Evolutionary conservation across 371 early-diverging fungal genomes (phyloP).

Genomic region (Entomophthora muscae): DNA sequence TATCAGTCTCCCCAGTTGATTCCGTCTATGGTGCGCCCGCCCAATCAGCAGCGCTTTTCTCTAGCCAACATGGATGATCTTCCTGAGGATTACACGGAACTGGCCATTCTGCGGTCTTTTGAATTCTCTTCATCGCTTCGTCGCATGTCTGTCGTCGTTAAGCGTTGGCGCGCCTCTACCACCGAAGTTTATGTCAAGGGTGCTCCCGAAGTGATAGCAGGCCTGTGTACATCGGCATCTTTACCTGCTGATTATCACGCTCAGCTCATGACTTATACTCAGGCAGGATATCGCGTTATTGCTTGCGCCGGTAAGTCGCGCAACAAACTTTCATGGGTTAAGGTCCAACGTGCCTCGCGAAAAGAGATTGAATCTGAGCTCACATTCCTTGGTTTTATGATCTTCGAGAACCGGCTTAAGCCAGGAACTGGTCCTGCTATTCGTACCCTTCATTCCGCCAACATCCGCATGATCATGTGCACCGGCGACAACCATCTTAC

Average conservation of each 20-base stretch:
- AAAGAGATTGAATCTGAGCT: constrained; percentile 73
- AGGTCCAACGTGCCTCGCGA: constrained; percentile 63
- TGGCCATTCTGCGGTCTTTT: constrained; percentile 83
- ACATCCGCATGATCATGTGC: constrained; percentile 92
- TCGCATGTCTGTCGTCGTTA: constrained; percentile 91
- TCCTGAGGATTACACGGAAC: constrained; percentile 29
- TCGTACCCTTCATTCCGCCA: constrained; percentile 66
- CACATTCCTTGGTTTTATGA: constrained; percentile 84
- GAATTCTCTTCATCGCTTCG: constrained; percentile 89
- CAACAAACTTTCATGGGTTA: constrained; percentile 45
- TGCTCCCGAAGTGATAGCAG: constrained; percentile 73
- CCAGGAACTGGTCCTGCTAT: constrained; percentile 68
- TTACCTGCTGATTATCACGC: constrained; percentile 72
- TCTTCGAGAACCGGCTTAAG: constrained; percentile 99
- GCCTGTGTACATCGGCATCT: constrained; percentile 60
- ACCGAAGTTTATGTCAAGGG: constrained; percentile 92
- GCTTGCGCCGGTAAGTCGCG: constrained; percentile 69
- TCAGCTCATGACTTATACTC: constrained; percentile 64
- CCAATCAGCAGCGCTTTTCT: constrained; percentile 28
- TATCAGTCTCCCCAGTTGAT: constrained; percentile 26
- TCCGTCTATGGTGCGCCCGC: constrained; percentile 78
- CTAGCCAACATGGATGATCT: neutral
- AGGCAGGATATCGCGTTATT: constrained; percentile 90
- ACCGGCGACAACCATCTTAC: constrained; percentile 98
- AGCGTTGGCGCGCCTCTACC: constrained; percentile 35